Base-by-base conservation (phyloP, 2,329 filamentous ascomycete species). In the Ophiocordyceps robertsii region DNA sequence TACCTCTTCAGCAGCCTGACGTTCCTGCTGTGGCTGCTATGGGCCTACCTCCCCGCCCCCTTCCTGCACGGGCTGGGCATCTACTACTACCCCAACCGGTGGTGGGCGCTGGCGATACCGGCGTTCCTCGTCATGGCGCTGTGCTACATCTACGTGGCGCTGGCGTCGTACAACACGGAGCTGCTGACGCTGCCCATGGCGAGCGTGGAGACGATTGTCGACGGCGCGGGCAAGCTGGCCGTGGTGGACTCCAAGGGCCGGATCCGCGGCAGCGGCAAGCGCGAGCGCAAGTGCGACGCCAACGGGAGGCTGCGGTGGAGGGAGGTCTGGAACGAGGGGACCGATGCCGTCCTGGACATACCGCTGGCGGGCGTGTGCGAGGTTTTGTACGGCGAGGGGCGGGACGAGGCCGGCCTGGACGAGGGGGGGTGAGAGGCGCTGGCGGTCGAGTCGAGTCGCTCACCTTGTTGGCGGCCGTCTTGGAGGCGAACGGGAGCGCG, bases 281-380 rank as follows among this genome's bases (percentile, higher is more conserved):
- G 61, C 45, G 60, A 63, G 56, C 53, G 59, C 53, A 54, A 64
- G 51, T 49, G 58, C 41, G 53, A 59, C 30, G 59, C 60, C 35
- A 55, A 55, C 29, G 66, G 63, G 32, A 53, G 48, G 44, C 52
- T 73, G 49, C 75, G 87, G 56, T 96, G 92, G 90, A 80, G 73
- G 55, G 73, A 71, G 45, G 72, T 94, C 16, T 98, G 92, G 92
- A 88, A 80, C 55, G 80, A 85, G 53, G 88, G 92, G 16, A 98
- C 92, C 0, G 92, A 98, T 69, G 92, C 88, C 1, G 92, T 96
- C 8, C 84, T 98, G 84, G 92, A 98, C 65, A 82, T 98, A 39
- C 92, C 92, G 8, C 75, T 96, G 50, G 89, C 88, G 10, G 92
- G 90, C 1, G 90, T 96, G 2, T 96, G 90, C 57, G 89, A 98